phyloP scores from a whole-genome alignment of 1,139 yeast species.

The Yarrowia galli region DNA sequence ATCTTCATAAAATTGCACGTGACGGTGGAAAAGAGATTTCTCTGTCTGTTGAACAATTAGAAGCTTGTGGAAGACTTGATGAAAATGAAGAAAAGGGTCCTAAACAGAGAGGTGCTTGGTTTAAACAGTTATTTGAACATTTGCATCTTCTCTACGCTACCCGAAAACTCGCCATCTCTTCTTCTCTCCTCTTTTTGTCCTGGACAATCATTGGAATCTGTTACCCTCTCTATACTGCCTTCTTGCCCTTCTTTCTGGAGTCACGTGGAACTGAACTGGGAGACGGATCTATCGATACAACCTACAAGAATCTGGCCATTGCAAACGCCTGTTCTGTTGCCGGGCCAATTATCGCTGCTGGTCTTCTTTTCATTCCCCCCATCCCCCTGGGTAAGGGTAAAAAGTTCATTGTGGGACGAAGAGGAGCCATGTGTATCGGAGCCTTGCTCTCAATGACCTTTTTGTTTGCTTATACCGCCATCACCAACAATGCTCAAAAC shows the following conservation, averaged over 20 bases:
- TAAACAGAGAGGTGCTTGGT: conserved; percentile 1
- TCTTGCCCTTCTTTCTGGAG: conserved; percentile 59
- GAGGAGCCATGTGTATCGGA: conserved; percentile 64
- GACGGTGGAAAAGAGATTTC: conserved; percentile 43
- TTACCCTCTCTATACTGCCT: conserved; percentile 60
- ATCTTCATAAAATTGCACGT: conserved; percentile 42
- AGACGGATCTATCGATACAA: conserved; percentile 53
- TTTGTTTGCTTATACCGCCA: conserved; percentile 64
- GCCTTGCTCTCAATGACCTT: conserved; percentile 62
- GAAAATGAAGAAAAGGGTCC: conserved; percentile 35
- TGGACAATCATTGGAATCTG: conserved; percentile 63
- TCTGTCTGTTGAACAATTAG: conserved; percentile 53
- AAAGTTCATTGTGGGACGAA: conserved; percentile 53
- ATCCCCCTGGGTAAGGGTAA: conserved; percentile 45
- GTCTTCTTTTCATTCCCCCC: conserved; percentile 42
- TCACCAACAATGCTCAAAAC: conserved; percentile 59
- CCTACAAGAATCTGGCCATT: conserved; percentile 62
- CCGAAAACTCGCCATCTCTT: conserved; percentile 54
- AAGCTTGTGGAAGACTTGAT: conserved; percentile 51
- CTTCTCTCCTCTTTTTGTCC: conserved; percentile 54
- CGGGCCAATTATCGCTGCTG: conserved; percentile 64
- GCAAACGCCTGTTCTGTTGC: conserved; percentile 60
- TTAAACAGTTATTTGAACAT: conserved; percentile 40
- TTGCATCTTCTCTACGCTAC: conserved; percentile 52
- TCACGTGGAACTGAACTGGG: conserved; percentile 56